A percentile compares a stretch with the other conserved stretches of the same genome.
Evolutionary conservation across 805 yeast genomes (phyloP).

Genomic region (Cyberlindnera subsufficiens): DNA sequence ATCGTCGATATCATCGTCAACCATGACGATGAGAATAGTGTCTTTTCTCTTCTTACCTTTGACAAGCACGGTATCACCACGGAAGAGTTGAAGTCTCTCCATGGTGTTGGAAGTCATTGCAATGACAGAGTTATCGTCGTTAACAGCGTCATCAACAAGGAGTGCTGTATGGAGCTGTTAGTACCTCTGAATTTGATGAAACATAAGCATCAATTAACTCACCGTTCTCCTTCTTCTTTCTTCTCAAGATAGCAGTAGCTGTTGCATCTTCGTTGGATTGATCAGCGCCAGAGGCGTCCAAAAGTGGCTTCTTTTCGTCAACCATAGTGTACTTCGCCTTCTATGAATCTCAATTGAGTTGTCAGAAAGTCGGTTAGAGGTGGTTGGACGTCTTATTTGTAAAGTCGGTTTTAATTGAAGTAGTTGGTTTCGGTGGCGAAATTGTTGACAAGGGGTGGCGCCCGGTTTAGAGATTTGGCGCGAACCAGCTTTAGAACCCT

Average conservation of each 20-base stretch:
- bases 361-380: too few species aligned
- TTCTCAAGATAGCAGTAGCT: constrained; percentile 95
- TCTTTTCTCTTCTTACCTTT: constrained; percentile 98
- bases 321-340: constrained; percentile 11
- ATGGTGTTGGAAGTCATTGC: constrained; percentile 92
- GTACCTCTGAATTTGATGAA: background rate
- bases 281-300: constrained; percentile 66
- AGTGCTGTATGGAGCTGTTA: constrained; percentile 34
- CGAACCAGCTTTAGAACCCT: background rate
- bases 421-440: background rate
- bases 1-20: constrained; percentile 95
- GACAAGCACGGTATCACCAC: constrained; percentile 96
- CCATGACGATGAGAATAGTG: constrained; percentile 90
- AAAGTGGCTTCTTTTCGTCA: constrained; percentile 36
- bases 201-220: background rate
- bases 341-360: too few species aligned
- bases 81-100: constrained; percentile 90
- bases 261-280: constrained; percentile 59
- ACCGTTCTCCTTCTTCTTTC: constrained; percentile 91
- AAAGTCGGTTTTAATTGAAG: background rate
- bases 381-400: too few species aligned
- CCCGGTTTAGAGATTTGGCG: background rate
- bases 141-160: constrained; percentile 93
- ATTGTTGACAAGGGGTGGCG: background rate
- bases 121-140: constrained; percentile 95